Percentiles rank a stretch among this genome's conserved stretches.
Evolutionary conservation across 2,329 filamentous ascomycete genomes (phyloP).

Genomic region (Epichloe festucae): DNA sequence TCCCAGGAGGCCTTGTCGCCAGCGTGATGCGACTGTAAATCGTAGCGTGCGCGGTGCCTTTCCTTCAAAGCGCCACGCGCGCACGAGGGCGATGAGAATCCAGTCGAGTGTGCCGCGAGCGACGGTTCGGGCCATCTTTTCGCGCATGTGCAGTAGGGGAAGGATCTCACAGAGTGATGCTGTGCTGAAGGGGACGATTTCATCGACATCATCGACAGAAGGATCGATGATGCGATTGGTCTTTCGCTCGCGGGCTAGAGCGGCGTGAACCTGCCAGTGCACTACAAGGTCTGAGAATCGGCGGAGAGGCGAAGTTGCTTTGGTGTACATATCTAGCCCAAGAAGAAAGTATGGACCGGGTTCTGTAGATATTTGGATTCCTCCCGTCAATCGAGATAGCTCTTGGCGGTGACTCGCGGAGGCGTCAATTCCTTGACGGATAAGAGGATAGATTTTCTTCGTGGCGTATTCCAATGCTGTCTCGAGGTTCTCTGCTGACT

Average conservation of each 20-base stretch:
- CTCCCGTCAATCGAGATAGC: conserved; percentile 27
- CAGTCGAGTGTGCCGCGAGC: conserved; percentile 35
- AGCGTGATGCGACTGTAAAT: conserved; percentile 31
- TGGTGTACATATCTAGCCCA: conserved; percentile 47
- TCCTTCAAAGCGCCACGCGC: conserved; percentile 44
- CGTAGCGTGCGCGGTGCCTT: conserved; percentile 33
- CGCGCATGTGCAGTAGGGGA: conserved; percentile 37
- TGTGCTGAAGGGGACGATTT: conserved; percentile 33
- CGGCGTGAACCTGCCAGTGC: conserved; percentile 54
- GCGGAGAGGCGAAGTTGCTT: conserved; percentile 53
- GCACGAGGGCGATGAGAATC: conserved; percentile 46
- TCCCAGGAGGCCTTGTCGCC: conserved; percentile 23
- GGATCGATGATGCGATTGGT: conserved; percentile 14
- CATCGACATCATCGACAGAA: conserved; percentile 15
- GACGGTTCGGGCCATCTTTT: conserved; percentile 35
- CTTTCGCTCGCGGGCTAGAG: conserved; percentile 34
- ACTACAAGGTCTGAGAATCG: conserved; percentile 49
- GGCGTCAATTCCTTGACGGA: conserved; percentile 20
- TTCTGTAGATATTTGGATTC: conserved; percentile 36
- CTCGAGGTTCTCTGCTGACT: conserved; percentile 22
- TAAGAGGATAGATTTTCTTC: conserved; percentile 21
- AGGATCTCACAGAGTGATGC: conserved; percentile 30
- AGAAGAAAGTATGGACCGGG: conserved; percentile 44
- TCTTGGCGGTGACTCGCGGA: conserved; percentile 17
- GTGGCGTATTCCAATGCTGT: conserved; percentile 24